Conservation (phyloP, 2,329 filamentous ascomycete genomes). For the Aureobasidium mangrovei region DNA sequence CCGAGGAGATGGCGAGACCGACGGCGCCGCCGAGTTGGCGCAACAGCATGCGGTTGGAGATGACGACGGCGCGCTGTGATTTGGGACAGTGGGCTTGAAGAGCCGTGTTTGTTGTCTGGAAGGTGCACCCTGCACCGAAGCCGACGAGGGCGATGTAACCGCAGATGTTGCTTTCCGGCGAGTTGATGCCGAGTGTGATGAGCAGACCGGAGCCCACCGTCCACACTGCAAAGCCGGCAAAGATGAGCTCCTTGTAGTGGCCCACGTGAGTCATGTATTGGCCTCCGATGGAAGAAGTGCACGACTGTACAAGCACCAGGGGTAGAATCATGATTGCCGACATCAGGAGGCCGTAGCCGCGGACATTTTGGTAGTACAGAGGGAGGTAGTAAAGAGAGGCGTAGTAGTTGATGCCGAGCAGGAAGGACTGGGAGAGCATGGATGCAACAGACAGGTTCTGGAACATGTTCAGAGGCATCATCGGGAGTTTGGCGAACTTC, state of each 20-base stretch:
- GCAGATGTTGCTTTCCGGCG: conserved; percentile 24
- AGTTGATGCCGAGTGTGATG: conserved; percentile 24
- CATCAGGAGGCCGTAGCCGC: conserved; percentile 43
- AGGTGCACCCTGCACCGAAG: conserved; percentile 24
- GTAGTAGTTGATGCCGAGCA: conserved; percentile 53
- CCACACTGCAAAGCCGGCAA: conserved; percentile 37
- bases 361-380: conserved; percentile 42
- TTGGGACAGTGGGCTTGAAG: conserved; percentile 31
- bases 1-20: conserved; percentile 29
- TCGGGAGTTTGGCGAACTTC: conserved; percentile 40
- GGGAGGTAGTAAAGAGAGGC: conserved; percentile 47
- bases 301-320: conserved; percentile 25
- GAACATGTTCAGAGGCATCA: conserved; percentile 47
- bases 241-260: conserved; percentile 29
- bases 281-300: conserved; percentile 37
- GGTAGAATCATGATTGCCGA: conserved; percentile 37
- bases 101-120: conserved; percentile 33
- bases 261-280: conserved; percentile 43
- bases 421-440: conserved; percentile 50
- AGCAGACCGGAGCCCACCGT: conserved; percentile 29
- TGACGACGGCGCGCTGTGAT: conserved; percentile 32
- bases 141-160: conserved; percentile 29
- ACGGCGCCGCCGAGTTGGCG: conserved; percentile 31
- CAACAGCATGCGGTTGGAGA: conserved; percentile 33
- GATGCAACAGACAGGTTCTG: conserved; percentile 44